These are phyloP conservation scores for Mrakia hoshinonis DNA, from an alignment of 768 basidiomycete genomes.

Conservation along the genomic window DNA sequence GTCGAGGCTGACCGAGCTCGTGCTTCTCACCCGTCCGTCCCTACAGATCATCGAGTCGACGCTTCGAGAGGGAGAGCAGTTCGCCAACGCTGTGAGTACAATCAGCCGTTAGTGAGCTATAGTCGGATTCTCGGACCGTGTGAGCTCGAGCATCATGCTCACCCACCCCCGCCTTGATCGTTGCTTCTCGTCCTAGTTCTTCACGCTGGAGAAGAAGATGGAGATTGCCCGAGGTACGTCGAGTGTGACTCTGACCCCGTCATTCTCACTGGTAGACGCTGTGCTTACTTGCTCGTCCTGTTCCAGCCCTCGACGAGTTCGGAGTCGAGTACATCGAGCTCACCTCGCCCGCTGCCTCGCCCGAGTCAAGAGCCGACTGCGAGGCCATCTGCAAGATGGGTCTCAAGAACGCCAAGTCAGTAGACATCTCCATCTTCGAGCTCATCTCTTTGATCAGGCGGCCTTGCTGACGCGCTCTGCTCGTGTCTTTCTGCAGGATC, in stretches of 20 bases:
- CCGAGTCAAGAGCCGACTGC: slow-evolving; percentile 87
- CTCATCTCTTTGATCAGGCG: too few relatives aligned
- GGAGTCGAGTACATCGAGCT: slow-evolving; percentile 99
- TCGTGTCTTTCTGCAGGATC: slow-evolving; percentile 63
- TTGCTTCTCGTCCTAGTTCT: slow-evolving; percentile 49
- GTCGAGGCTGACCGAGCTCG: background rate
- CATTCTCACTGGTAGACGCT: background rate
- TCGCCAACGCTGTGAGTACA: slow-evolving; percentile 53
- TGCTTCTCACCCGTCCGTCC: slow-evolving; percentile 14
- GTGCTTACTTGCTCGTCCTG: background rate
- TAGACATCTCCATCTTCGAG: background rate
- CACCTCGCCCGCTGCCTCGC: slow-evolving; percentile 93
- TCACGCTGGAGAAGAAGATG: slow-evolving; percentile 98
- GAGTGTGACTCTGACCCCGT: background rate
- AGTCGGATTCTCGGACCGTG: too few relatives aligned
- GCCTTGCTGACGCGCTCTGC: too few relatives aligned
- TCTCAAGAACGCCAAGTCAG: slow-evolving; percentile 53
- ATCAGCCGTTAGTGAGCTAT: too few relatives aligned
- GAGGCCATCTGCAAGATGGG: slow-evolving; percentile 99
- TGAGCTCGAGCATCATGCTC: slow-evolving; percentile 47
- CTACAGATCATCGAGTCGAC: slow-evolving; percentile 93
- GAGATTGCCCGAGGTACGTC: slow-evolving; percentile 76
- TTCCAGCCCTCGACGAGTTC: slow-evolving; percentile 69
- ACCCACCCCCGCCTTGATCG: background rate
- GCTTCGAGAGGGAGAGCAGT: slow-evolving; percentile 95